Evolutionary conservation across 2,329 filamentous ascomycete species (phyloP), one percentile per base, ranked within the genome.

Genomic region (Xylaria sp.): DNA sequence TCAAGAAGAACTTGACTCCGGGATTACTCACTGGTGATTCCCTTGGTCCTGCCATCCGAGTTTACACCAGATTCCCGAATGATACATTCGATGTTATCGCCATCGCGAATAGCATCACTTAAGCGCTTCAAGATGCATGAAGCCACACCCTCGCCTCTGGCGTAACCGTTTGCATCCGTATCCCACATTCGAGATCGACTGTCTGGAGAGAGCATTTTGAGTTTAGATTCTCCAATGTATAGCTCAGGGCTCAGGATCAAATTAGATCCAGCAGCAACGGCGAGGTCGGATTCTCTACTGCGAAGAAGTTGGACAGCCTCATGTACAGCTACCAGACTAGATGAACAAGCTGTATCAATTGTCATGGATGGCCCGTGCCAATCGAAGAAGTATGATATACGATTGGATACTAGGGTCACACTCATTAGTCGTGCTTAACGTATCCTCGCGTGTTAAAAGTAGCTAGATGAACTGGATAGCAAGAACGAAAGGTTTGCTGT

Each of bases 101-200:
- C 73, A 53, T 77, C 78, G 9, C 68, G 56, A 0, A 77, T 21
- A 2, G 78, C 77, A 42, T 69, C 69, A 8, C 71, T 65, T 1
- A 79, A 71, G 1, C 68, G 72, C 59, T 80, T 80, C 30, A 79
- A 56, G 9, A 79, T 58, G 3, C 79, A 55, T 7, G 73, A 68
- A 9, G 69, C 76, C 21, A 74, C 69, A 51, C 77, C 78, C 58
- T 80, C 78, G 1, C 77, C 78, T n/a, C 78, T 71, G 21, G 71
- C 78, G 53, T 69, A 70, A 80, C 76, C 4, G 17, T 68, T 30
- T 1, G 65, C 65, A 8, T 12, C 12, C 7, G 6, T 6, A 30
- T 67, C 64, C 64, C 64, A 67, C 64, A 67, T 67, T 2, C 34
- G 45, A 4, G 53, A 59, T 1, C 54, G 58, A 2, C 51, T 39